Evolutionary conservation across 2,329 filamentous ascomycete species (phyloP).

Genomic region (Fonsecaea monophora): DNA sequence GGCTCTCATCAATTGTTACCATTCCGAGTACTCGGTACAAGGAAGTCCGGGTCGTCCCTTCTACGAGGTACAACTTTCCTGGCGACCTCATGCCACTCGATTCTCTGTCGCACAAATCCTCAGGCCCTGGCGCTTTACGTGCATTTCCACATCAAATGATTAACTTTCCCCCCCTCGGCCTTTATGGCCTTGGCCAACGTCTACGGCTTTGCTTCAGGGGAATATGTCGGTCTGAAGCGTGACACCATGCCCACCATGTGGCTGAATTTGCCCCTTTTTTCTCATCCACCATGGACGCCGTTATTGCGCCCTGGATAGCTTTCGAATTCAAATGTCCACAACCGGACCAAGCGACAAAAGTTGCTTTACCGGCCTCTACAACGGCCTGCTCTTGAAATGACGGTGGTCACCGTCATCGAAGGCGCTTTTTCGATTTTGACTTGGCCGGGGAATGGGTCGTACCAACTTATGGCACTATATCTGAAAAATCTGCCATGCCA

Average conservation of each 20-base stretch:
- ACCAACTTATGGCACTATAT: slow-evolving; percentile 2
- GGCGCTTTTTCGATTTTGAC: slow-evolving; percentile 4
- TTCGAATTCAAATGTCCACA: slow-evolving; percentile 25
- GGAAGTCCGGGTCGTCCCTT: too few relatives aligned
- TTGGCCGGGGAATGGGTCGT: not conserved
- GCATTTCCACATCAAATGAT: not conserved
- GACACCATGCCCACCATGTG: slow-evolving; percentile 19
- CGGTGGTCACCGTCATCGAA: slow-evolving; percentile 9
- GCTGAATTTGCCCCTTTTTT: slow-evolving; percentile 19
- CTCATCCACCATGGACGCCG: not conserved
- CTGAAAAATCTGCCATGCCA: not conserved
- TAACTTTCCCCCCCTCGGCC: not conserved
- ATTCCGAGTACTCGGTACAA: too few relatives aligned
- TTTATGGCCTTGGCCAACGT: not conserved
- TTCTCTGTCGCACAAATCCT: not conserved
- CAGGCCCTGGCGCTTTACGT: not conserved
- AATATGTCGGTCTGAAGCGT: not conserved
- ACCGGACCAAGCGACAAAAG: slow-evolving; percentile 23
- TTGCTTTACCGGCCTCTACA: not conserved
- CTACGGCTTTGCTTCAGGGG: slow-evolving; percentile 9
- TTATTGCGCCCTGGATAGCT: slow-evolving; percentile 7
- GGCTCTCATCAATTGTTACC: not conserved
- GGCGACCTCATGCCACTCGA: not conserved
- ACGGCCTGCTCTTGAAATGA: slow-evolving; percentile 25
- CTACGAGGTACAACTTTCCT: not conserved